These are phyloP conservation scores for Trichoderma sp. DNA, from an alignment of 2,329 filamentous ascomycete genomes.

Conservation along the genomic window DNA sequence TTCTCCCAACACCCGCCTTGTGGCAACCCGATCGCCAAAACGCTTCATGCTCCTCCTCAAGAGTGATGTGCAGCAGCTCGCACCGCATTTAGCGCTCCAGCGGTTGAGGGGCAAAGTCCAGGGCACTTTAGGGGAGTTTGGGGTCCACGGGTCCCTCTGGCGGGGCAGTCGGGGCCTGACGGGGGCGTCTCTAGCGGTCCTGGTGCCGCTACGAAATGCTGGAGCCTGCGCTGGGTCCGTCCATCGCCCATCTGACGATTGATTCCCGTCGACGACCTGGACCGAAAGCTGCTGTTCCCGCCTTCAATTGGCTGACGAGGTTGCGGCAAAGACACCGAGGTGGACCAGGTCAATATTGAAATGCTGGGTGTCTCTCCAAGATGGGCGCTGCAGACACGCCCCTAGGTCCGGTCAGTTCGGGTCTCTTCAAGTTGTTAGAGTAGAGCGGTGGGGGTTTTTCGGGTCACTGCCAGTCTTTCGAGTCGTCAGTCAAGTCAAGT, in stretches of 20 bases:
- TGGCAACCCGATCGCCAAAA: slow-evolving; percentile 13
- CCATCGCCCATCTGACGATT: background rate
- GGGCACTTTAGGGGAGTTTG: slow-evolving; percentile 9
- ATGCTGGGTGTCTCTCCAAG: slow-evolving; percentile 11
- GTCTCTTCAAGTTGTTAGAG: background rate
- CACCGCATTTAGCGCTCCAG: background rate
- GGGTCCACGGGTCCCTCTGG: slow-evolving; percentile 10
- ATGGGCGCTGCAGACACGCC: slow-evolving; percentile 17
- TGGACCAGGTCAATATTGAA: too few relatives aligned
- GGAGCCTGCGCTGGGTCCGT: slow-evolving; percentile 20
- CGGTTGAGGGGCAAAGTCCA: slow-evolving; percentile 9
- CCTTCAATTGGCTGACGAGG: slow-evolving; percentile 16
- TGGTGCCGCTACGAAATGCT: slow-evolving; percentile 13
- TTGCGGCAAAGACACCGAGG: slow-evolving; percentile 3
- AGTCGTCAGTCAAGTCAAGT: background rate
- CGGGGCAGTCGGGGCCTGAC: slow-evolving; percentile 8
- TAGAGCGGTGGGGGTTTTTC: slow-evolving; percentile 5
- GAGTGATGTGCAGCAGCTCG: background rate
- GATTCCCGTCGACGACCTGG: background rate
- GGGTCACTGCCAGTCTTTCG: background rate
- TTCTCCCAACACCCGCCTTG: background rate
- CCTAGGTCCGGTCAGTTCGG: slow-evolving; percentile 22
- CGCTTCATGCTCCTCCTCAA: background rate
- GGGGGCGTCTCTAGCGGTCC: slow-evolving; percentile 1
- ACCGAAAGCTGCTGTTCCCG: background rate